phyloP scores from a whole-genome alignment of 371 early-diverging fungal species.

The Syncephalis fuscata region DNA sequence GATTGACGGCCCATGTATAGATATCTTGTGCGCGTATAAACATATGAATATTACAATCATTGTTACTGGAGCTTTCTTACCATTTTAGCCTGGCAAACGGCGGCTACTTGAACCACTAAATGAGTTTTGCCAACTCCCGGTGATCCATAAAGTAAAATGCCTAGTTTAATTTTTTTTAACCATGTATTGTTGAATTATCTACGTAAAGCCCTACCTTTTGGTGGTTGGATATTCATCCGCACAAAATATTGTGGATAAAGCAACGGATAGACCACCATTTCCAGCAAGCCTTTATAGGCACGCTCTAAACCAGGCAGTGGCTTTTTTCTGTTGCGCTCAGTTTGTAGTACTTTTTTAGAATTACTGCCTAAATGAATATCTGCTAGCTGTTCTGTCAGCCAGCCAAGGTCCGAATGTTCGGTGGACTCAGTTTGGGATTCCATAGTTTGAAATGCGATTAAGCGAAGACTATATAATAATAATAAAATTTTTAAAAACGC shows the following conservation, averaged over 20 bases:
- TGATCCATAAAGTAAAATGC: constrained; percentile 80
- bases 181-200: neutral
- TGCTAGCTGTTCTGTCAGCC: too few relatives aligned
- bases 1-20: constrained; percentile 79
- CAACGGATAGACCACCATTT: constrained; percentile 64
- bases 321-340: neutral
- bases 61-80: constrained; percentile 10
- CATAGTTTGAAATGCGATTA: too few relatives aligned
- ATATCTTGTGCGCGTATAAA: constrained; percentile 10
- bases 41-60: neutral
- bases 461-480: too few relatives aligned
- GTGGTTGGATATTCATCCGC: constrained; percentile 56
- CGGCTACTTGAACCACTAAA: constrained; percentile 50
- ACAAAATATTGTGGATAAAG: constrained; percentile 41
- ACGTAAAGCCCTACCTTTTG: constrained; percentile 31
- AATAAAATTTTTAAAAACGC: too few relatives aligned
- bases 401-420: too few relatives aligned
- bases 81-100: constrained; percentile 37
- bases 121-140: constrained; percentile 95
- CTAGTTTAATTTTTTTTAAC: constrained; percentile 9
- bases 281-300: constrained; percentile 46
- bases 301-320: constrained; percentile 32
- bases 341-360: too few relatives aligned
- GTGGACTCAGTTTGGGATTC: too few relatives aligned
- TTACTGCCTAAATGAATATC: too few relatives aligned